Evolutionary conservation across 176 grass and related monocot genomes (phyloP).

Genomic region (Raddia distichophylla): DNA sequence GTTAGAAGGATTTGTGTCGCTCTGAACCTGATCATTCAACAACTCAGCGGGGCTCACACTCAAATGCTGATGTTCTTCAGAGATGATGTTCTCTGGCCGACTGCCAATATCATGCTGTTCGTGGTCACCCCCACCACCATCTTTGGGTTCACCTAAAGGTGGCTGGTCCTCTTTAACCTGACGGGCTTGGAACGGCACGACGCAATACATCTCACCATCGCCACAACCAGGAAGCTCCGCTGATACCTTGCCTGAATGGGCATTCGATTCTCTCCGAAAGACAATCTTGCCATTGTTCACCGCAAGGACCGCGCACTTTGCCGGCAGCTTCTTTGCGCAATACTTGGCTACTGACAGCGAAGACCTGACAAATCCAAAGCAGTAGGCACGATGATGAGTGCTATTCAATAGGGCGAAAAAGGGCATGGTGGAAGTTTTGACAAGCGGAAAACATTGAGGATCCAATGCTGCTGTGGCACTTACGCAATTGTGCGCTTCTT

Average conservation of each 20-base stretch:
- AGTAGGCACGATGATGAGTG: slow-evolving; percentile 14
- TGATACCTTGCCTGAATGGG: slow-evolving; percentile 53
- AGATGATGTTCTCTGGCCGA: neutral
- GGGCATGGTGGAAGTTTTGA: neutral
- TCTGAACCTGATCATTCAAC: slow-evolving; percentile 2
- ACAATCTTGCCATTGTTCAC: slow-evolving; percentile 90
- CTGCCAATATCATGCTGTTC: slow-evolving; percentile 37
- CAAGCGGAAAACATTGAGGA: slow-evolving; percentile 38
- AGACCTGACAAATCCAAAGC: slow-evolving; percentile 52
- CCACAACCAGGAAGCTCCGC: slow-evolving; percentile 34
- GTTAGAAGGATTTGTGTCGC: slow-evolving; percentile 5
- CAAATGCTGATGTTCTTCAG: slow-evolving; percentile 11
- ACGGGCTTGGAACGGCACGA: slow-evolving; percentile 43
- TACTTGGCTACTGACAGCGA: slow-evolving; percentile 73
- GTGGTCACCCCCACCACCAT: neutral
- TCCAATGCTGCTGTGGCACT: slow-evolving; percentile 24
- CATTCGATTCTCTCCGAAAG: slow-evolving; percentile 62
- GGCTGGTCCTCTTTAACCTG: slow-evolving; percentile 20
- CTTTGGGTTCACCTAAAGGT: slow-evolving; percentile 25
- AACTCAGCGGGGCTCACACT: slow-evolving; percentile 3
- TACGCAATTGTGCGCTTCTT: slow-evolving; percentile 61
- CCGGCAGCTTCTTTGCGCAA: slow-evolving; percentile 78
- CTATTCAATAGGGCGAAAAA: slow-evolving; percentile 13
- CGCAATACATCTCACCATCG: slow-evolving; percentile 56
- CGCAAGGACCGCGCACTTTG: slow-evolving; percentile 68